Conservation (phyloP, 352 stramenopile genomes). For the Phytopythium kandeliae region DNA sequence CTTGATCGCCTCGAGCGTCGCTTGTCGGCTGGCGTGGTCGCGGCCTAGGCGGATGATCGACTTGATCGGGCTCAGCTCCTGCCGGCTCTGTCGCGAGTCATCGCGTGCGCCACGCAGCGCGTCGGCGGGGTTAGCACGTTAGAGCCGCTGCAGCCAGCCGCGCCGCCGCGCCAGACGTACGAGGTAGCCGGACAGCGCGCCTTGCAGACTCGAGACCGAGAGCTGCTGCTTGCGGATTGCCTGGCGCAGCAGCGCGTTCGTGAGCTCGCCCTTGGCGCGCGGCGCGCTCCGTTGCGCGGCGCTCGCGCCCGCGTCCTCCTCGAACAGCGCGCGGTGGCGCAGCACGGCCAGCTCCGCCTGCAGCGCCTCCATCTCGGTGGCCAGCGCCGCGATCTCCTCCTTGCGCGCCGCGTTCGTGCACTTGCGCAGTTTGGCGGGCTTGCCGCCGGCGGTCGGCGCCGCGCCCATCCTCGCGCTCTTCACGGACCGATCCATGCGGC, state of each 20-base stretch:
- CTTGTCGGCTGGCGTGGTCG: slow-evolving; percentile 12
- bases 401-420: slow-evolving; percentile 7
- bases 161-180: too few relatives aligned
- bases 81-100: background rate
- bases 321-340: slow-evolving; percentile 6
- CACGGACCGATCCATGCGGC: slow-evolving; percentile 1
- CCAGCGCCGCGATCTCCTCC: slow-evolving; percentile 11
- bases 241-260: slow-evolving; percentile 19
- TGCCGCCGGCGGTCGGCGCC: background rate
- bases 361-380: slow-evolving; percentile 8
- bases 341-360: slow-evolving; percentile 9
- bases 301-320: slow-evolving; percentile 9
- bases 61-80: slow-evolving; percentile 21
- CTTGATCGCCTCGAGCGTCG: slow-evolving; percentile 20
- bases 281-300: background rate
- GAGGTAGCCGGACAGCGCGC: slow-evolving; percentile 16
- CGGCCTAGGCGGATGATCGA: slow-evolving; percentile 27
- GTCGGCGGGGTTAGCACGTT: too few relatives aligned
- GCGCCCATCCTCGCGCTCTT: background rate
- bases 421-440: slow-evolving; percentile 5
- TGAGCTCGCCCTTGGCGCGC: slow-evolving; percentile 13
- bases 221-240: slow-evolving; percentile 21
- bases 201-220: slow-evolving; percentile 16
- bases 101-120: too few relatives aligned
- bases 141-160: too few relatives aligned